A percentile compares a stretch with the other conserved stretches of the same genome.
These are phyloP conservation scores for Oenanthe javanica DNA, from an alignment of 140 eudicot genomes.

Conservation along the genomic window DNA sequence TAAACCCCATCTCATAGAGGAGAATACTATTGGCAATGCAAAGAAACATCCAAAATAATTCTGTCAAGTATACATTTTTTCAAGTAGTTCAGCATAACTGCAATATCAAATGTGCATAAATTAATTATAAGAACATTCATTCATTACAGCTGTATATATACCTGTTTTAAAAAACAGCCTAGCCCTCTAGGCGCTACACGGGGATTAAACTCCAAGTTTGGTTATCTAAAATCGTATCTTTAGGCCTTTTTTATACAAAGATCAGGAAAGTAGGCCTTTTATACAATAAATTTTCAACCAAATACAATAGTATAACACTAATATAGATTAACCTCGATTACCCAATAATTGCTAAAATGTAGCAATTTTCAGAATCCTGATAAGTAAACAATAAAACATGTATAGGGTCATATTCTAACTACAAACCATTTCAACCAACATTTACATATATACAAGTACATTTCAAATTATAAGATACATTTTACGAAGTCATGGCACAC, in stretches of 20 bases:
- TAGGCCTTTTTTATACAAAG: not conserved
- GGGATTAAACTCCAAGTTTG: not conserved
- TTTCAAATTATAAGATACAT: not conserved
- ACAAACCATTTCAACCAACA: not conserved
- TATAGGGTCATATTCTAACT: too few relatives aligned
- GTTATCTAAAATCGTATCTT: not conserved
- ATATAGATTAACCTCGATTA: not conserved
- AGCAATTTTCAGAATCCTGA: too few relatives aligned
- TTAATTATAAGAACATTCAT: not conserved
- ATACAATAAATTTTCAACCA: not conserved
- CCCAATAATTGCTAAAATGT: not conserved
- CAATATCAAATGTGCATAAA: not conserved
- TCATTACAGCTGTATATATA: too few relatives aligned
- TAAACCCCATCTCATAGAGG: too few relatives aligned
- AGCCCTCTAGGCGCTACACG: too few relatives aligned
- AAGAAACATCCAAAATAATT: constrained; percentile 92
- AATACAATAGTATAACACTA: not conserved
- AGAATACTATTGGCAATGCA: too few relatives aligned
- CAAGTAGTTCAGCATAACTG: constrained; percentile 2
- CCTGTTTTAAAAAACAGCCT: too few relatives aligned
- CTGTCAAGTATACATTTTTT: constrained; percentile 32
- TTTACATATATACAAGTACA: not conserved
- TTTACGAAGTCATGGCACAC: too few relatives aligned
- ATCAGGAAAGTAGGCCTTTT: not conserved
- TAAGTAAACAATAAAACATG: too few relatives aligned